Percentiles rank a stretch among this genome's conserved stretches.
These are phyloP conservation scores for Penicillium sclerotiorum DNA, from an alignment of 2,329 filamentous ascomycete species.

Conservation along the genomic window DNA sequence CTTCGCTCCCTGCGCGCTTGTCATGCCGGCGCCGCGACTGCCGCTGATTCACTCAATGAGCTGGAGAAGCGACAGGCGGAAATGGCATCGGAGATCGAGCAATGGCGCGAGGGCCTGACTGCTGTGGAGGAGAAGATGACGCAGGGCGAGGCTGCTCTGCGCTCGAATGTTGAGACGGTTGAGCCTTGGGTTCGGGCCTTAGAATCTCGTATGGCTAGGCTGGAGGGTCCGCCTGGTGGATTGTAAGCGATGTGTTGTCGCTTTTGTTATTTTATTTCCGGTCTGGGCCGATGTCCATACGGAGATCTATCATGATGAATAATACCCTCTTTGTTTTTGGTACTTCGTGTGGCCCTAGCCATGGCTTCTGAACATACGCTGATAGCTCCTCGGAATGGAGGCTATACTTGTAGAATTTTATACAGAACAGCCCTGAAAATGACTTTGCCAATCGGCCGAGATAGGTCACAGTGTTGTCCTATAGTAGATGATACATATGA, in stretches of 20 bases:
- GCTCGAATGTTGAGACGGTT: constrained; percentile 79
- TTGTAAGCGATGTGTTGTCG: constrained; percentile 2
- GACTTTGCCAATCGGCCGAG: too few relatives aligned
- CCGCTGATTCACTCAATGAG: constrained; percentile 73
- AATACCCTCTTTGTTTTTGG: constrained; percentile 25
- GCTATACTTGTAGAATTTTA: too few relatives aligned
- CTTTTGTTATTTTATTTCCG: not conserved
- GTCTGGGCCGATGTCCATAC: not conserved
- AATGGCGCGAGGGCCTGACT: constrained; percentile 80
- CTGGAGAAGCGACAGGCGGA: constrained; percentile 80
- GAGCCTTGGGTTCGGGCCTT: constrained; percentile 87
- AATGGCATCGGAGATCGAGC: constrained; percentile 79
- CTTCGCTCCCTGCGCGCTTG: constrained; percentile 80
- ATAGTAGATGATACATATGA: too few relatives aligned
- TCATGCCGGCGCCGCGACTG: constrained; percentile 82
- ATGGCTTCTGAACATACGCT: constrained; percentile 10
- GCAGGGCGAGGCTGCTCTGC: constrained; percentile 70
- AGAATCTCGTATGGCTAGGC: constrained; percentile 71
- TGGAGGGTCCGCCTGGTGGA: constrained; percentile 44
- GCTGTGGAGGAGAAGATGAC: constrained; percentile 76
- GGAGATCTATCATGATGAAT: constrained; percentile 22
- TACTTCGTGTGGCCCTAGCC: constrained; percentile 5
- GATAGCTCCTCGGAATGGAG: too few relatives aligned
- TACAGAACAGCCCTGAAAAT: too few relatives aligned
- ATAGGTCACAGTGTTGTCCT: too few relatives aligned